Evolutionary conservation across 1,284 basidiomycete genomes (phyloP).

Genomic region (Apiotrichum akiyoshidainum): DNA sequence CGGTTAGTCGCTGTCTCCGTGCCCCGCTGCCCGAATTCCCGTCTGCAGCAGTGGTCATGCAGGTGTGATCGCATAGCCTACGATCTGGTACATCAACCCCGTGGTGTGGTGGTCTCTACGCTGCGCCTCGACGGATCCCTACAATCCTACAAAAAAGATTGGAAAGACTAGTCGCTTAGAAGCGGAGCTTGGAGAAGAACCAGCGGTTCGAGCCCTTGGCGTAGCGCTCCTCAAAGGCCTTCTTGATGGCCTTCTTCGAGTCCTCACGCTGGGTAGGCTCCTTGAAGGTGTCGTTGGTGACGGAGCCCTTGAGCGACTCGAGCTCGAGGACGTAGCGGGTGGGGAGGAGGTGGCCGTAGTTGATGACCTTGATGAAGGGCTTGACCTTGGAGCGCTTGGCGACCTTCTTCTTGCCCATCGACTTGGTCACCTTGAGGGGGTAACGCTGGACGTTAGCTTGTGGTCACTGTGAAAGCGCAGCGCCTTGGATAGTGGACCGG

Average conservation of each 20-base stretch:
- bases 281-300: constrained; percentile 85
- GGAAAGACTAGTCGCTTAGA: constrained; percentile 26
- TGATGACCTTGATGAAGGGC: constrained; percentile 97
- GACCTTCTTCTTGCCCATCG: constrained; percentile 93
- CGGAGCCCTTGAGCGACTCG: constrained; percentile 82
- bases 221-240: constrained; percentile 90
- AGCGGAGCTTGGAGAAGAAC: constrained; percentile 56
- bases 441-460: constrained; percentile 56
- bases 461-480: not conserved
- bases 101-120: constrained; percentile 3
- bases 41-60: constrained; percentile 13
- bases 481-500: too few species aligned
- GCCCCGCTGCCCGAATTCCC: too few species aligned
- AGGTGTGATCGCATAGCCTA: constrained; percentile 22
- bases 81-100: constrained; percentile 24
- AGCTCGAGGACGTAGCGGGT: constrained; percentile 94
- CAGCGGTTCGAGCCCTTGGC: constrained; percentile 87
- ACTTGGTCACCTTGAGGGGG: constrained; percentile 90
- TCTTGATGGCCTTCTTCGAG: constrained; percentile 93
- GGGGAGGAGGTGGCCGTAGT: constrained; percentile 96
- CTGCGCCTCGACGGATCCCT: too few species aligned
- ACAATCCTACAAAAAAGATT: too few species aligned
- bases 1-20: too few species aligned
- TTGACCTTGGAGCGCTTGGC: constrained; percentile 89
- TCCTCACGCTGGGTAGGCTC: constrained; percentile 88